Evolutionary conservation across 129 eudicot genomes (phyloP).

Genomic region (Flaveria ramosissima): DNA sequence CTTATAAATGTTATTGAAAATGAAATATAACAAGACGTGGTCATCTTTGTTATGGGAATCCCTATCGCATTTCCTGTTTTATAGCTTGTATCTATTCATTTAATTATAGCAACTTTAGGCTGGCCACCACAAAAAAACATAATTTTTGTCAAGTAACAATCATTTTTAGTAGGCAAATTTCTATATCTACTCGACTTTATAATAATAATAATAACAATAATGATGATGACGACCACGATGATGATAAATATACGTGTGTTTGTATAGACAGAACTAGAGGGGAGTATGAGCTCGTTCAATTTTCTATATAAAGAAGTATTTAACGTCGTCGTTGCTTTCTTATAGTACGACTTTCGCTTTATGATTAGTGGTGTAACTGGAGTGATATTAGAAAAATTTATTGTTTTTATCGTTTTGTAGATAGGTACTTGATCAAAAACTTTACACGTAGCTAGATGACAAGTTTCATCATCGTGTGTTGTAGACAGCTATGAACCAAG

Average conservation of each 20-base stretch:
- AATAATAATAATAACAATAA: not conserved
- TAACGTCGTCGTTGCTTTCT: not conserved
- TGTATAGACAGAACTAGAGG: not conserved
- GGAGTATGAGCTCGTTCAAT: not conserved
- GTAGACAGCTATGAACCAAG: not conserved
- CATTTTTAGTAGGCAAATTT: not conserved
- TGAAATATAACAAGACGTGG: conserved; percentile 29
- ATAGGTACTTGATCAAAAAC: conserved; percentile 19
- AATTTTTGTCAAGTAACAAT: too few species aligned
- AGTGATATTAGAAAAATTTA: not conserved
- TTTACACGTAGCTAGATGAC: conserved; percentile 32
- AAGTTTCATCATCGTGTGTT: conserved; percentile 17
- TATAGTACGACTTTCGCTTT: not conserved
- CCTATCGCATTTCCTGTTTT: conserved; percentile 10
- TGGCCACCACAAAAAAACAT: not conserved
- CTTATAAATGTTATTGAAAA: conserved; percentile 8
- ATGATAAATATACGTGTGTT: not conserved
- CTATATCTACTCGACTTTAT: not conserved
- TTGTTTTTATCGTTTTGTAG: not conserved
- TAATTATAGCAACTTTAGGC: conserved; percentile 6
- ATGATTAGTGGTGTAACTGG: too few species aligned
- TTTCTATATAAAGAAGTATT: not conserved
- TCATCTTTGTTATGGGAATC: conserved; percentile 22
- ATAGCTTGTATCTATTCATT: conserved; percentile 16
- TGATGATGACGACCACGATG: too few species aligned